Conservation (phyloP, 2,329 filamentous ascomycete species). For the Calonectria naviculata region DNA sequence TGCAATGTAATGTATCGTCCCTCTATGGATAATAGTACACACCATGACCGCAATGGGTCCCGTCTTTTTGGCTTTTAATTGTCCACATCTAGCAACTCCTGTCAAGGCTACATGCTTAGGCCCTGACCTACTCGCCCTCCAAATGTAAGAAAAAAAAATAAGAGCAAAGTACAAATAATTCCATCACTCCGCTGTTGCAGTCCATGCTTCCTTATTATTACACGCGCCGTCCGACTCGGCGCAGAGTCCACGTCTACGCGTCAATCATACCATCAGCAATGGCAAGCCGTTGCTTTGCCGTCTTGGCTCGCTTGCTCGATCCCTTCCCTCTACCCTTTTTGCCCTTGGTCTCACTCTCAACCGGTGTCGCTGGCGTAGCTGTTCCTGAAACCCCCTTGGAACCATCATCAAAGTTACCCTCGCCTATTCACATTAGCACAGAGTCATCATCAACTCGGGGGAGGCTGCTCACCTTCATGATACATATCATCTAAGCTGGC, state of each 20-base stretch:
- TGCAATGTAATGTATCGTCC: conserved; percentile 9
- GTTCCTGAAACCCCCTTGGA: conserved; percentile 67
- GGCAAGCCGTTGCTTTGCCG: conserved; percentile 74
- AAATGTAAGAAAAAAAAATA: conserved; percentile 1
- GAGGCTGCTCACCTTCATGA: conserved; percentile 86
- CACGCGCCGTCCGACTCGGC: conserved; percentile 27
- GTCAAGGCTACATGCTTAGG: conserved; percentile 7
- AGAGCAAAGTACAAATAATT: conserved; percentile 19
- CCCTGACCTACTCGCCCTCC: conserved; percentile 10
- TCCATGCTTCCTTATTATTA: conserved; percentile 36
- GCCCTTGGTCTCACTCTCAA: conserved; percentile 64
- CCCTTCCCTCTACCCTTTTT: conserved; percentile 70
- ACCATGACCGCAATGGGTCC: conserved; percentile 12
- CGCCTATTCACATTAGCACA: conserved; percentile 68
- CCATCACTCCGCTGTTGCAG: conserved; percentile 23
- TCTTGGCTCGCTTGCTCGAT: conserved; percentile 68
- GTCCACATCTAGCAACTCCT: conserved; percentile 36
- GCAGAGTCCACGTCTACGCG: conserved; percentile 29
- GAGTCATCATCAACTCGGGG: background rate
- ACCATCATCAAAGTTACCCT: conserved; percentile 94
- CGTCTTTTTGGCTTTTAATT: conserved; percentile 30
- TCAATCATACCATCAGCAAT: conserved; percentile 70
- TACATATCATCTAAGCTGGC: conserved; percentile 96
- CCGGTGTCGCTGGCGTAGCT: conserved; percentile 87
- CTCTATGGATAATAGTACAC: conserved; percentile 45